phyloP scores from a whole-genome alignment of 2,329 filamentous ascomycete genomes.

The Echinosphaeria canescens region DNA sequence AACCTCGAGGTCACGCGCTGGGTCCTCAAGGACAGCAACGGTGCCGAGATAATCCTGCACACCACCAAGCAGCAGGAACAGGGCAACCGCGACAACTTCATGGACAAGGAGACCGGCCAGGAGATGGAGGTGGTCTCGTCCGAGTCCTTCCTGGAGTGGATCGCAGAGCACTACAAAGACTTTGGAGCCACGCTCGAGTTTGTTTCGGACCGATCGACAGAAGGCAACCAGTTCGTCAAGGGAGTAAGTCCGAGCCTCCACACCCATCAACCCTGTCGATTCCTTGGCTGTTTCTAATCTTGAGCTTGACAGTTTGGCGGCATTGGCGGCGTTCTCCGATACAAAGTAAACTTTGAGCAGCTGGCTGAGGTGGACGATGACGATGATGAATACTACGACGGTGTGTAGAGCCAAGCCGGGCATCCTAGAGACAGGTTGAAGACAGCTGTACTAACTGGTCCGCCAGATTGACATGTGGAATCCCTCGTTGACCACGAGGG shows the following conservation, averaged over 20 bases:
- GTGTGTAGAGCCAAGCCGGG: slow-evolving; percentile 11
- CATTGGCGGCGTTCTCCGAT: slow-evolving; percentile 89
- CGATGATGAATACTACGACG: slow-evolving; percentile 77
- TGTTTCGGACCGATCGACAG: slow-evolving; percentile 89
- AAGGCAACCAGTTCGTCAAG: slow-evolving; percentile 99
- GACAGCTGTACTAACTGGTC: too few species aligned
- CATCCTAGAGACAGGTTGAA: too few species aligned
- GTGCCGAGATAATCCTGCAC: slow-evolving; percentile 56
- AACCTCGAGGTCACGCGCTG: slow-evolving; percentile 91
- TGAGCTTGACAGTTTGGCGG: too few species aligned
- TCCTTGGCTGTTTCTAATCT: too few species aligned
- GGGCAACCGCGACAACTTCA: slow-evolving; percentile 58
- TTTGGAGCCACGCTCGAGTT: slow-evolving; percentile 94
- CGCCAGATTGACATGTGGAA: slow-evolving; percentile 68
- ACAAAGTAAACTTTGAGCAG: slow-evolving; percentile 99
- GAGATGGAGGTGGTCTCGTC: slow-evolving; percentile 91
- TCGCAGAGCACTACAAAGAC: slow-evolving; percentile 95
- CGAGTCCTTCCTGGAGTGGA: slow-evolving; percentile 95
- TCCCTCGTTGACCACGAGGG: slow-evolving; percentile 79
- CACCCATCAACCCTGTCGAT: too few species aligned
- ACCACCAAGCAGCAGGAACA: slow-evolving; percentile 72
- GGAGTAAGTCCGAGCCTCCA: too few species aligned
- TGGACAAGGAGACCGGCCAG: slow-evolving; percentile 87
- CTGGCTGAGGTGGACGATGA: slow-evolving; percentile 79
- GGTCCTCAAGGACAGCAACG: slow-evolving; percentile 62